Base-by-base conservation (phyloP, 345 rosid species). In the Crucihimalaya himalaica region DNA sequence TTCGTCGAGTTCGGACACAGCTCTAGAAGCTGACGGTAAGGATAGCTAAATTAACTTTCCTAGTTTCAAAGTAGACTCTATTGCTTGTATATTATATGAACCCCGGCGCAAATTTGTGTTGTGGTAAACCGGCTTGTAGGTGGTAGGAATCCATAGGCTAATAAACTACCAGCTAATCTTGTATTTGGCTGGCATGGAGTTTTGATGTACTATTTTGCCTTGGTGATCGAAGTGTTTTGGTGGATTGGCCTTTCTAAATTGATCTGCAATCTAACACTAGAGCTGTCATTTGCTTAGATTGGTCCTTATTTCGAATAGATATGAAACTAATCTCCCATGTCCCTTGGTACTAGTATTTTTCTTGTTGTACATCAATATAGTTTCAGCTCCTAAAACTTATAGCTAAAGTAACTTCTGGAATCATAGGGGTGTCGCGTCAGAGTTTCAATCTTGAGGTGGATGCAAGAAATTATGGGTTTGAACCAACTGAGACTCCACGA, bases 401-500 rank as follows among this genome's bases (percentile, higher is more conserved):
- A 52, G 18, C 62, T 40, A 37, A 51, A 68, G 20, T 51, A 43
- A 53, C 28, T n/a, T 47, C 8, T 74, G 55, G 20, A 62, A 54
- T 71, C 31, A 75, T 85, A 93, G 94, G 96, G 61, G 89, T 89
- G 31, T 94, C 95, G 6, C 81, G 90, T 27, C 79, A 84, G 80
- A 94, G 83, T 84, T 92, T 95, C 81, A 86, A 74, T 79, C 83
- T 92, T 10, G 97, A 87, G 84, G 88, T 92, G 72, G 88, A 94
- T 77, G 97, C 97, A 3, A 79, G 81, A 80, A 85, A 88, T 78
- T 88, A 88, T 61, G 96, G 97, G 51, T 89, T 94, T 84, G 90
- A 89, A 73, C 90, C 98, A 50, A 83, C 88, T 4, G 93, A 94
- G 69, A 85, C 93, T 27, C 98, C 97, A 48, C 86, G 97, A 84